Conservation (phyloP, 495 filamentous ascomycete species). For the Lichina pygmaea region DNA sequence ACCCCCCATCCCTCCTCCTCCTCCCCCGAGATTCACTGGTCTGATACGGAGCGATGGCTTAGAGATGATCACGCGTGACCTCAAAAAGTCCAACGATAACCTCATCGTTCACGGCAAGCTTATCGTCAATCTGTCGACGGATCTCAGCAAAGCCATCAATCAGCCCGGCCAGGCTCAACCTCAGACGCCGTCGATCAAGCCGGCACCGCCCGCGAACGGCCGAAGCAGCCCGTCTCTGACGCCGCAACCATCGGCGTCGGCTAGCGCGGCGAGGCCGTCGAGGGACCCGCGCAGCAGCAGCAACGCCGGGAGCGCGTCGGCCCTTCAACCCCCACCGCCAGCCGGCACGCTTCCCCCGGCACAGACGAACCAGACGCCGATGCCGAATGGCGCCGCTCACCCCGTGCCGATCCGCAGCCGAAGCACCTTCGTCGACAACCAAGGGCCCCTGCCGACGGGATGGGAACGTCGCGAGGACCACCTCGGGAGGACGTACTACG, state of each 20-base stretch:
- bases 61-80: slow-evolving; percentile 94
- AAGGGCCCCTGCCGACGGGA: slow-evolving; percentile 72
- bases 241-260: slow-evolving; percentile 2
- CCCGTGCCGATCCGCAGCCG: slow-evolving; percentile 26
- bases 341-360: slow-evolving; percentile 3
- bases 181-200: not conserved
- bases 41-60: not conserved
- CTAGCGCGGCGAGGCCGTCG: not conserved
- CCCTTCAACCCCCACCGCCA: slow-evolving; percentile 2
- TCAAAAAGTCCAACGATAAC: slow-evolving; percentile 97
- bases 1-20: not conserved
- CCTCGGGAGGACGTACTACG: slow-evolving; percentile 92
- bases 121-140: slow-evolving; percentile 84
- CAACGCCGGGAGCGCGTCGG: not conserved
- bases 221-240: not conserved
- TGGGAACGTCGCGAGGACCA: slow-evolving; percentile 96
- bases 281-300: slow-evolving; percentile 1
- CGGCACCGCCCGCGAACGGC: not conserved
- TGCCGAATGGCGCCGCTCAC: slow-evolving; percentile 11
- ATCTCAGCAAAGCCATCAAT: slow-evolving; percentile 32
- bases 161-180: slow-evolving; percentile 1
- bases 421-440: slow-evolving; percentile 85
- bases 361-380: not conserved
- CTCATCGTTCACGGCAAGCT: slow-evolving; percentile 93
- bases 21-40: not conserved